phyloP scores from a whole-genome alignment of 495 filamentous ascomycete genomes.

The Annulohypoxylon stygium region DNA sequence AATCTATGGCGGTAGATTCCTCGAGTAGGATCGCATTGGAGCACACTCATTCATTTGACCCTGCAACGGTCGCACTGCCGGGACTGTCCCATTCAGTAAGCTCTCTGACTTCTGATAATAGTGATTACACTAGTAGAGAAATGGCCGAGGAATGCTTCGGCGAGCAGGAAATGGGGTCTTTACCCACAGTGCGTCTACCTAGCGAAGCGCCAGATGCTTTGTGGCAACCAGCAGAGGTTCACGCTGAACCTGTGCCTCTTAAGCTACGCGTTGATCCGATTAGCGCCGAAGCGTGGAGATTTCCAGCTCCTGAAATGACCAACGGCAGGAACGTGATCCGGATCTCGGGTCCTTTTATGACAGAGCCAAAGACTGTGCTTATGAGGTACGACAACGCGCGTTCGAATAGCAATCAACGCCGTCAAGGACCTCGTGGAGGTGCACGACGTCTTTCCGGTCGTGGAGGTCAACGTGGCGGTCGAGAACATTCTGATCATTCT shows the following conservation, averaged over 20 bases:
- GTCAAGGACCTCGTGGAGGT: constrained; percentile 52
- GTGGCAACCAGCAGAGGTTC: constrained; percentile 57
- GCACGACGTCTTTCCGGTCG: constrained; percentile 45
- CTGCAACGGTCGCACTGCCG: constrained; percentile 72
- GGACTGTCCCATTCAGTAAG: constrained; percentile 41
- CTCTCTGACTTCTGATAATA: constrained; percentile 43
- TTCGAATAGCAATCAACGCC: constrained; percentile 63
- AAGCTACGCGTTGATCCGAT: constrained; percentile 56
- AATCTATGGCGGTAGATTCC: constrained; percentile 67
- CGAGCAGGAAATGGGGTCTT: constrained; percentile 82
- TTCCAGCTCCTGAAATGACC: constrained; percentile 53
- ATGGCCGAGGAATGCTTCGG: constrained; percentile 86
- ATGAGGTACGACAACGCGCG: constrained; percentile 54
- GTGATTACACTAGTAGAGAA: constrained; percentile 64
- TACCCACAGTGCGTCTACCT: constrained; percentile 77
- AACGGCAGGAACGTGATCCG: constrained; percentile 58
- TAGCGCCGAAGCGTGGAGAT: constrained; percentile 57
- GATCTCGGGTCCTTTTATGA: constrained; percentile 61
- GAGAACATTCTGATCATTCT: constrained; percentile 42
- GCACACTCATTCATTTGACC: constrained; percentile 58
- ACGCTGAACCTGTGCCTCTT: constrained; percentile 52
- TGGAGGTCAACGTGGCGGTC: constrained; percentile 47
- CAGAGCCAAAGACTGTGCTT: constrained; percentile 54
- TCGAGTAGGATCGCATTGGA: constrained; percentile 73
- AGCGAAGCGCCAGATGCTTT: constrained; percentile 66